Evolutionary conservation across 2,329 filamentous ascomycete species (phyloP).

Genomic region (Colletotrichum aenigma): DNA sequence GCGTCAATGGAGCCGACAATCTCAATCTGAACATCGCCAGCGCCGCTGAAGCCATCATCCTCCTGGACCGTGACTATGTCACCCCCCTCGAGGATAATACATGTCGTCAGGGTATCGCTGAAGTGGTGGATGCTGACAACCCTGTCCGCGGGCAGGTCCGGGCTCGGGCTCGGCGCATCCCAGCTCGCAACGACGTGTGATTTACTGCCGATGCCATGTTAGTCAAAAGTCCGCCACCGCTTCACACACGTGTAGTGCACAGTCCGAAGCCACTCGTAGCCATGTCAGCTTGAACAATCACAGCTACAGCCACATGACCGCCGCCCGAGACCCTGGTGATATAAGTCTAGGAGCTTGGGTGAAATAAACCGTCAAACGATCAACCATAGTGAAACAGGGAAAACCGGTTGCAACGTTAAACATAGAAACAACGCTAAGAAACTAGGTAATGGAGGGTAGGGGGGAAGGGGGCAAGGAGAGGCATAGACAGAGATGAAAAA

Average conservation of each 20-base stretch:
- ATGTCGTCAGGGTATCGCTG: conserved; percentile 76
- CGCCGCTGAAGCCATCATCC: conserved; percentile 42
- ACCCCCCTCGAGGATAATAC: conserved; percentile 85
- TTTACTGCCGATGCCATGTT: conserved; percentile 28
- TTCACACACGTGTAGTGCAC: neutral
- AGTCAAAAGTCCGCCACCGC: conserved; percentile 8
- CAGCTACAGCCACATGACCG: neutral
- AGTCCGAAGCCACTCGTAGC: neutral
- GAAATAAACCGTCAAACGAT: neutral
- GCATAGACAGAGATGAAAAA: neutral
- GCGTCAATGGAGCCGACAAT: conserved; percentile 94
- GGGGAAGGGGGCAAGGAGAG: neutral
- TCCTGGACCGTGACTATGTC: conserved; percentile 89
- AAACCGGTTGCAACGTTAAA: neutral
- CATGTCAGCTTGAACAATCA: neutral
- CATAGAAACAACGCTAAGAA: neutral
- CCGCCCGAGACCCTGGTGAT: neutral
- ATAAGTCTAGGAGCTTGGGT: neutral
- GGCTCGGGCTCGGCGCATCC: conserved; percentile 83
- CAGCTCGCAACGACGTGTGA: conserved; percentile 72
- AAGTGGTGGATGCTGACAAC: conserved; percentile 86
- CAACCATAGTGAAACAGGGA: neutral
- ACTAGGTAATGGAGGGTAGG: neutral
- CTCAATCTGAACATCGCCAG: conserved; percentile 76
- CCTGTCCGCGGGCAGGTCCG: conserved; percentile 75